Base-by-base conservation (phyloP, 495 filamentous ascomycete genomes). In the Neurospora hispaniola region DNA sequence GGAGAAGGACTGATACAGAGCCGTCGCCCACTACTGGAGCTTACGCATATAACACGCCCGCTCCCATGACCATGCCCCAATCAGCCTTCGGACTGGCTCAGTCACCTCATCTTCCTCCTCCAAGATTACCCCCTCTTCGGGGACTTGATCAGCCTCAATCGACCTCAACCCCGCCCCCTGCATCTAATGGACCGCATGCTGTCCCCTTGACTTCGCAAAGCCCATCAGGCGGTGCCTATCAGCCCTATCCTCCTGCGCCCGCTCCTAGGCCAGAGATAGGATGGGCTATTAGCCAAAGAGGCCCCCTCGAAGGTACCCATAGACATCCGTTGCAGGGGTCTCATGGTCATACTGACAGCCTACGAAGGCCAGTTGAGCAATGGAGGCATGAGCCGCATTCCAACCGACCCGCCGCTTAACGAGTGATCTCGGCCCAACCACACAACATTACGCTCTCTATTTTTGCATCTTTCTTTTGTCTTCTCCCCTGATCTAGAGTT, bases 61-160 rank as follows among this genome's bases (percentile, higher is more conserved):
- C 79, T 5, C 74, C 78, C 42, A 72, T 35, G 70, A 72, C 5
- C 59, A 42, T n/a, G 27, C 62, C 81, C 11, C 62, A 74, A 3
- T 62, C 78, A 31, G 62, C 73, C 71, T 82, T 79, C 72, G 71
- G 80, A 23, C 72, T 82, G 27, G 78, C 83, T 2, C 80, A 83
- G 6, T 84, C 84, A 43, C 82, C 84, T 23, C 83, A 80, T 40
- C 76, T 81, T 43, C 81, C 82, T 8, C 74, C 78, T 6, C 75
- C 82, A n/a, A 78, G 83, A 62, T 74, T 86, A 35, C 84, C 84
- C 16, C 84, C 84, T 44, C 73, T 86, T 69, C 79, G 84, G 27
- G 54, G 54, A 44, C 78, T 85, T 46, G 82, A 85, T 31, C 80
- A 81, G 46, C 75, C 80, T 16, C 75, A 78, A 20, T 74, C 75